Conservation (phyloP, 257 asterid genomes). For the Solanum ossicruentum region DNA sequence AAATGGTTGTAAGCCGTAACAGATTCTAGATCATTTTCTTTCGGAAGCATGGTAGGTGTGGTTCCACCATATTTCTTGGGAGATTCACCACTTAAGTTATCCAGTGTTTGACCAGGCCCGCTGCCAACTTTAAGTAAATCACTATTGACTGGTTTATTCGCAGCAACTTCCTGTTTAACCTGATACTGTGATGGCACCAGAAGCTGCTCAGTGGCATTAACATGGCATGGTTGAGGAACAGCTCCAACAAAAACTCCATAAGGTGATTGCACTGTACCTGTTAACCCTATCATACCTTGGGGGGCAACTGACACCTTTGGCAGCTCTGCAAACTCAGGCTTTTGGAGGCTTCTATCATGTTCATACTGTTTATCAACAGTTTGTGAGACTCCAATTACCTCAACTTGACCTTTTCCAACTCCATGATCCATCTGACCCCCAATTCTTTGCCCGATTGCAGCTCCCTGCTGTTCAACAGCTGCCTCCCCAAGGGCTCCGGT, state of each 20-base stretch:
- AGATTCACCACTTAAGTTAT: slow-evolving; percentile 33
- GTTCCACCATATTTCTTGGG: slow-evolving; percentile 36
- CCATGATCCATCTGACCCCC: slow-evolving; percentile 19
- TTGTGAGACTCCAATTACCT: slow-evolving; percentile 19
- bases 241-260: slow-evolving; percentile 28
- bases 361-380: slow-evolving; percentile 27
- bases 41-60: slow-evolving; percentile 25
- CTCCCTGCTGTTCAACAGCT: slow-evolving; percentile 23
- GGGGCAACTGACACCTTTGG: slow-evolving; percentile 32
- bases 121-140: slow-evolving; percentile 25
- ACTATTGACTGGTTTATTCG: slow-evolving; percentile 29
- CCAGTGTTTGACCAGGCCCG: slow-evolving; percentile 31
- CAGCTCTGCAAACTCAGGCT: slow-evolving; percentile 36
- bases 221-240: slow-evolving; percentile 35
- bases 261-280: slow-evolving; percentile 41
- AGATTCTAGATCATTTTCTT: slow-evolving; percentile 33
- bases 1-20: slow-evolving; percentile 35
- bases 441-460: slow-evolving; percentile 17
- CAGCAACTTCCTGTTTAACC: slow-evolving; percentile 25
- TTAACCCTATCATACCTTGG: slow-evolving; percentile 29
- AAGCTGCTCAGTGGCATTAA: slow-evolving; percentile 28
- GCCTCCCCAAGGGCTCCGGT: slow-evolving; percentile 29
- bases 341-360: slow-evolving; percentile 27
- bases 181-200: slow-evolving; percentile 46
- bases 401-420: slow-evolving; percentile 23